Conservation (phyloP, 176 grass and related monocot genomes). For the Neostapfia colusana region DNA sequence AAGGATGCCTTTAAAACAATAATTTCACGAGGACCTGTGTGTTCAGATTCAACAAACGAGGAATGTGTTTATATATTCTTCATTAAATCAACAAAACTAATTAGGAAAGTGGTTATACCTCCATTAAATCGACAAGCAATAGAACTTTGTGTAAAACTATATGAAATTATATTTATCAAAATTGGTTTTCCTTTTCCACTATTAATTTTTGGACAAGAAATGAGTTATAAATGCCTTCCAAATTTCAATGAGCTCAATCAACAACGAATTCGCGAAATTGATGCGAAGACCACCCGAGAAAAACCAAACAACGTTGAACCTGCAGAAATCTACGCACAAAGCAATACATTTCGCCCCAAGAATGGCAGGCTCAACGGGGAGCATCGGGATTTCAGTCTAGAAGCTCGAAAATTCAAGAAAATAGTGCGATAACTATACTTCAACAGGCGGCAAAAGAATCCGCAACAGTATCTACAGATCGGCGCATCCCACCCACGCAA, state of each 20-base stretch:
- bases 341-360: neutral
- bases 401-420: neutral
- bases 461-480: slow-evolving; percentile 26
- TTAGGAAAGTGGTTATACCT: no score
- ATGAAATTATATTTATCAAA: neutral
- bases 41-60: neutral
- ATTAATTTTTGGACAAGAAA: slow-evolving; percentile 32
- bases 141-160: neutral
- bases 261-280: neutral
- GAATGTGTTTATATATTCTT: neutral
- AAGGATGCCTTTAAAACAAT: neutral
- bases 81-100: no score
- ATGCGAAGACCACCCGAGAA: neutral
- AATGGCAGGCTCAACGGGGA: neutral
- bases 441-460: neutral
- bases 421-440: neutral
- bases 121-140: no score
- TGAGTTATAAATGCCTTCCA: neutral
- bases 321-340: neutral
- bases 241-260: neutral
- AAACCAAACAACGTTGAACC: neutral
- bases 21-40: neutral
- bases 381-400: neutral
- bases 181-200: neutral
- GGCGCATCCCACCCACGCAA: neutral